phyloP scores from a whole-genome alignment of 768 basidiomycete genomes.

The Suillus ampliporus region DNA sequence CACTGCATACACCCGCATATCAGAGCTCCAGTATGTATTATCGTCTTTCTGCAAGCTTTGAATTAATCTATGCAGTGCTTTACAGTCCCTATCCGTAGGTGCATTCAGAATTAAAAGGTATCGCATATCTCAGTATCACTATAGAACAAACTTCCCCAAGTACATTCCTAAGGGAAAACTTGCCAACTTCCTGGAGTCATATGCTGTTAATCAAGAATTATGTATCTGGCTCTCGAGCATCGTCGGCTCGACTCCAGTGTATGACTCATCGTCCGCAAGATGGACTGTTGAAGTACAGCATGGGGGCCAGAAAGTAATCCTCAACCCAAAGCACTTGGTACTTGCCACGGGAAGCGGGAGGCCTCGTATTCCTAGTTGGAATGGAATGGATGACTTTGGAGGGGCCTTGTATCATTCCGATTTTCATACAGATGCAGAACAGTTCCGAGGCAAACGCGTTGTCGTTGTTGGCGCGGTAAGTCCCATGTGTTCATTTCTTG shows the following conservation, averaged over 20 bases:
- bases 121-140: background rate
- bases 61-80: constrained; percentile 40
- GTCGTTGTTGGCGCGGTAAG: constrained; percentile 52
- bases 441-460: constrained; percentile 60
- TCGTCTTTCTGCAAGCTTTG: background rate
- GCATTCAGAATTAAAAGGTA: constrained; percentile 45
- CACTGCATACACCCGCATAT: constrained; percentile 54
- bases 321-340: background rate
- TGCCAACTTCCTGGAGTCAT: constrained; percentile 62
- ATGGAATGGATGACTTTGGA: constrained; percentile 51
- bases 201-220: constrained; percentile 57
- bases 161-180: constrained; percentile 39
- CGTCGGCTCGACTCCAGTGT: constrained; percentile 32
- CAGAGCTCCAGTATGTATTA: constrained; percentile 48
- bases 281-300: background rate
- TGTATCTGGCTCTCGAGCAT: constrained; percentile 58
- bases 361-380: background rate
- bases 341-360: background rate
- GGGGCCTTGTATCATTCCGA: constrained; percentile 57
- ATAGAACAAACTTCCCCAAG: background rate
- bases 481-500: background rate
- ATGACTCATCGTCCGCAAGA: background rate
- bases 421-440: constrained; percentile 48
- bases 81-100: constrained; percentile 51
- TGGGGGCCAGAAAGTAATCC: background rate